Conservation (phyloP, 2,329 filamentous ascomycete genomes). For the Fusarium nurragi region DNA sequence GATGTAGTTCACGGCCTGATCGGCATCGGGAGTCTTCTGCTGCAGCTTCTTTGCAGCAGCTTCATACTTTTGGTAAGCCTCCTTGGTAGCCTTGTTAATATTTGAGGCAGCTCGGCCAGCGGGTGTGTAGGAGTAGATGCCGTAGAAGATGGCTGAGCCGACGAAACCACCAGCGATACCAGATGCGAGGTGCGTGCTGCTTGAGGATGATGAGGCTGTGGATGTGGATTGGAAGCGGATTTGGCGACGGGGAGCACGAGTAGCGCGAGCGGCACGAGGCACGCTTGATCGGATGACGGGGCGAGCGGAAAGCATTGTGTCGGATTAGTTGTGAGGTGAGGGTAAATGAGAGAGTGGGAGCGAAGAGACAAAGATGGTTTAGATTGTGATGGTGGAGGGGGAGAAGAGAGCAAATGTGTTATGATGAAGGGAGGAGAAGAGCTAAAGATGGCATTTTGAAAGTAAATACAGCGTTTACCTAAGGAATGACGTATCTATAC, state of each 20-base stretch:
- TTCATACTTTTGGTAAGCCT: conserved; percentile 69
- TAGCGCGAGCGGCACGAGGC: conserved; percentile 43
- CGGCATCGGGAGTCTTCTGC: conserved; percentile 69
- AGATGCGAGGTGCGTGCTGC: conserved; percentile 50
- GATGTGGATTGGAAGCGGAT: conserved; percentile 56
- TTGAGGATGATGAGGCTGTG: conserved; percentile 25
- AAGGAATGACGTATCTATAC: conserved; percentile 32
- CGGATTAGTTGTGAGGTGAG: neutral
- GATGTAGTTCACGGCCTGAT: conserved; percentile 73
- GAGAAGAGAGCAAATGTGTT: neutral
- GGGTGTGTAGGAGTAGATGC: conserved; percentile 56
- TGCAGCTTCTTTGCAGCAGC: conserved; percentile 68
- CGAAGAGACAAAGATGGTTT: neutral
- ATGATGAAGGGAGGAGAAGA: neutral
- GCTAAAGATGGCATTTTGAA: conserved; percentile 9
- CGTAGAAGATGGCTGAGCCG: conserved; percentile 55
- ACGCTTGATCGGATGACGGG: conserved; percentile 43
- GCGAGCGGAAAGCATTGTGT: conserved; percentile 47
- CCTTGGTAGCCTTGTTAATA: conserved; percentile 59
- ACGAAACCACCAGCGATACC: conserved; percentile 57
- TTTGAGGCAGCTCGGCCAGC: conserved; percentile 53
- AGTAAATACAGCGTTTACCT: conserved; percentile 2
- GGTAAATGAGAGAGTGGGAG: neutral
- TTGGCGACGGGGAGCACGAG: conserved; percentile 42
- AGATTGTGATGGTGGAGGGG: neutral